These are phyloP conservation scores for Stagonosporopsis vannaccii DNA, from an alignment of 2,329 filamentous ascomycete species.

Conservation along the genomic window DNA sequence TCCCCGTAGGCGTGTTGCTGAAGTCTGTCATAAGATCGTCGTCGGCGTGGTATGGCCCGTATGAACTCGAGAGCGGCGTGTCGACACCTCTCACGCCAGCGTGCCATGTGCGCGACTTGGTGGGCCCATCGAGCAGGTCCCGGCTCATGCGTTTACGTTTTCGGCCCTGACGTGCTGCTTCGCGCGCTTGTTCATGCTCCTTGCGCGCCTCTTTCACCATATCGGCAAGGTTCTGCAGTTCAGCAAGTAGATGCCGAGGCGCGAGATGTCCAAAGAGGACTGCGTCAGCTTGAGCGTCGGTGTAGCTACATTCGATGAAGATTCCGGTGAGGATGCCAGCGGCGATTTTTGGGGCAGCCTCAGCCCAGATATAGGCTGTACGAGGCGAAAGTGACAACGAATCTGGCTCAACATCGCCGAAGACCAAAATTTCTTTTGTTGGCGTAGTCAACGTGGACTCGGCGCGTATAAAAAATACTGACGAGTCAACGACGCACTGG, in stretches of 20 bases:
- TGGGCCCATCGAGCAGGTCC: conserved; percentile 33
- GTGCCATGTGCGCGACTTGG: conserved; percentile 22
- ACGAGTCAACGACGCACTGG: conserved; percentile 81
- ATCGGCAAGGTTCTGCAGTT: conserved; percentile 74
- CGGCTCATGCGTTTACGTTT: conserved; percentile 70
- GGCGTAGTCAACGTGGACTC: conserved; percentile 52
- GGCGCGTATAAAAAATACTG: conserved; percentile 91
- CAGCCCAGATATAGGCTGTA: conserved; percentile 83
- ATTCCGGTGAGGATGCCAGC: conserved; percentile 76
- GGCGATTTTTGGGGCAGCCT: conserved; percentile 85
- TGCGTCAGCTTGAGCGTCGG: conserved; percentile 77
- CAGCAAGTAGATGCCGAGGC: conserved; percentile 80
- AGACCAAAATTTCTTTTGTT: conserved; percentile 79
- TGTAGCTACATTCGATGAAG: conserved; percentile 96
- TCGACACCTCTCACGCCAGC: conserved; percentile 24
- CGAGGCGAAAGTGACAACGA: conserved; percentile 81
- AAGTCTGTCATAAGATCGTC: conserved; percentile 42
- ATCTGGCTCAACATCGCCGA: conserved; percentile 95
- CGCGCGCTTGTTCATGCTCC: conserved; percentile 43
- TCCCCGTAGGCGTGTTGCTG: conserved; percentile 22
- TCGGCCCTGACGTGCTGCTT: conserved; percentile 53
- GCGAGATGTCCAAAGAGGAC: conserved; percentile 88
- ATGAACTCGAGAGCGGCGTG: conserved; percentile 16
- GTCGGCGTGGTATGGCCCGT: conserved; percentile 20
- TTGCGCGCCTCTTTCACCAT: conserved; percentile 67